These are phyloP conservation scores for Grosmannia huntii DNA, from an alignment of 2,329 filamentous ascomycete species.

Conservation along the genomic window DNA sequence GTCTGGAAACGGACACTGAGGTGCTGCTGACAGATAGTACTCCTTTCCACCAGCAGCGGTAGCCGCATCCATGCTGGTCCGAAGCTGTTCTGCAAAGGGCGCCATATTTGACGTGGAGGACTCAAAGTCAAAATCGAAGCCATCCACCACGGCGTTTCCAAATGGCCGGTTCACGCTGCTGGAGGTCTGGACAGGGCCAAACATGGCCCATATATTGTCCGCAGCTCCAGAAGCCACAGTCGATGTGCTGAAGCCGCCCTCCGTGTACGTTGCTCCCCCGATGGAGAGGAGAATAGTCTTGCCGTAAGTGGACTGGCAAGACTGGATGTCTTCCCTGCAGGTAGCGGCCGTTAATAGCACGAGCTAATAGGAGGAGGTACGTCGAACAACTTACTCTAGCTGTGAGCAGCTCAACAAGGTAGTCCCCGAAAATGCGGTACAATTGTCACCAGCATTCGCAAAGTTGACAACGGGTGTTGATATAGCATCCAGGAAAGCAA, in stretches of 20 bases:
- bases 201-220: conserved; percentile 55
- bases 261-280: conserved; percentile 56
- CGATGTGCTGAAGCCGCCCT: conserved; percentile 50
- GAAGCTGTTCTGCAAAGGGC: conserved; percentile 46
- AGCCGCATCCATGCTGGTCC: conserved; percentile 39
- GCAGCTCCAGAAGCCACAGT: conserved; percentile 42
- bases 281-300: conserved; percentile 65
- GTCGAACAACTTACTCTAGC: conserved; percentile 40
- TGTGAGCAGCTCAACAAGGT: conserved; percentile 48
- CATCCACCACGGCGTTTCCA: conserved; percentile 51
- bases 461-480: conserved; percentile 47
- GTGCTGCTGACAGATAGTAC: conserved; percentile 51
- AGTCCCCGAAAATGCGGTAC: conserved; percentile 44
- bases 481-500: conserved; percentile 51
- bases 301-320: conserved; percentile 47
- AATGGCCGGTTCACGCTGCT: conserved; percentile 48
- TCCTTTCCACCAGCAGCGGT: conserved; percentile 31
- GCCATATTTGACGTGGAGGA: conserved; percentile 43
- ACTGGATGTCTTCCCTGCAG: conserved; percentile 32
- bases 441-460: conserved; percentile 49
- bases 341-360: neutral
- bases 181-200: conserved; percentile 41
- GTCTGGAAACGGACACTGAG: conserved; percentile 57
- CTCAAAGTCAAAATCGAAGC: conserved; percentile 70
- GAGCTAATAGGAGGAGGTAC: too few relatives aligned